Evolutionary conservation across 2,329 filamentous ascomycete genomes (phyloP).

Genomic region (Paramyrothecium roridum): DNA sequence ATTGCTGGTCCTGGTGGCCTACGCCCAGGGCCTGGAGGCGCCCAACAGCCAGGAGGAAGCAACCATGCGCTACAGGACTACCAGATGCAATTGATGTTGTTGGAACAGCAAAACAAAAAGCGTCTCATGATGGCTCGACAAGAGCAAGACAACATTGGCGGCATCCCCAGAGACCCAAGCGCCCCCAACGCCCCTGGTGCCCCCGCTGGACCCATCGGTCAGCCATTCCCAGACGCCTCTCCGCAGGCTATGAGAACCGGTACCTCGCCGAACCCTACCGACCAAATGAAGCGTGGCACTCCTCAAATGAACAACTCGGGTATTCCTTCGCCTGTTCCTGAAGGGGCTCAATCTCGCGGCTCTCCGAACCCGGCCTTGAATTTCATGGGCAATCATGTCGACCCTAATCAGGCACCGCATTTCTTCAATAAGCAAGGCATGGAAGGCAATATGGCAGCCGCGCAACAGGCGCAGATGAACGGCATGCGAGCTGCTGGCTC

Average conservation of each 20-base stretch:
- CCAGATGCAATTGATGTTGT: conserved; percentile 84
- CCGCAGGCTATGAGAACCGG: conserved; percentile 66
- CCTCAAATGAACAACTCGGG: conserved; percentile 68
- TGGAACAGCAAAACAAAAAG: conserved; percentile 88
- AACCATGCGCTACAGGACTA: conserved; percentile 85
- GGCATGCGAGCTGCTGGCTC: conserved; percentile 68
- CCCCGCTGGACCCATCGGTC: conserved; percentile 54
- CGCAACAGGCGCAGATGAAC: conserved; percentile 52
- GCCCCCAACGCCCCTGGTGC: conserved; percentile 53
- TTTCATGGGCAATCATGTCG: conserved; percentile 62
- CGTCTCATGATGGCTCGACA: conserved; percentile 78
- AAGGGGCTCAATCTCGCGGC: conserved; percentile 62
- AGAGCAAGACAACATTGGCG: conserved; percentile 64
- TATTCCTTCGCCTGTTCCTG: conserved; percentile 69
- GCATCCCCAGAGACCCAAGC: conserved; percentile 45
- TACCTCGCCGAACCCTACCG: conserved; percentile 72
- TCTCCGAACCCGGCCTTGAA: conserved; percentile 62
- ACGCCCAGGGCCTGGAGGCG: conserved; percentile 48
- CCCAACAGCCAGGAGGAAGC: conserved; percentile 49
- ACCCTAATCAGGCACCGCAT: conserved; percentile 56
- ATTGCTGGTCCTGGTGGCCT: conserved; percentile 57
- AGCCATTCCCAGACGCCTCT: conserved; percentile 66
- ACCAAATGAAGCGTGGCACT: conserved; percentile 76
- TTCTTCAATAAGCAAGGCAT: conserved; percentile 52
- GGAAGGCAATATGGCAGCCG: conserved; percentile 53